Percentiles rank a stretch among this genome's conserved stretches.
Conservation (phyloP, 2,329 filamentous ascomycete genomes). For the Ceratocystis alfenasii region DNA sequence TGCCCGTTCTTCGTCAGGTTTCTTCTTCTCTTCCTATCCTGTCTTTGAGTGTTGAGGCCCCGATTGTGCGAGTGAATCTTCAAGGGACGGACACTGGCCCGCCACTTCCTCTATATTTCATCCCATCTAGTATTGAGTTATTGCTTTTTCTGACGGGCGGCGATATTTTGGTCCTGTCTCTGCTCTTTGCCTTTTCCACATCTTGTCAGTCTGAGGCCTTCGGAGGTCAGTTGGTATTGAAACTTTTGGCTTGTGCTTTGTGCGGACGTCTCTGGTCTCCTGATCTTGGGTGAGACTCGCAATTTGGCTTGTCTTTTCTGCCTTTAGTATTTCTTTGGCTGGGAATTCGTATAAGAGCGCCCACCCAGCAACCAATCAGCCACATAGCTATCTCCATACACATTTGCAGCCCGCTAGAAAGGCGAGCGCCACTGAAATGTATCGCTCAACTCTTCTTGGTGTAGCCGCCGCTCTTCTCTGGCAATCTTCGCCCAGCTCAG, state of each 20-base stretch:
- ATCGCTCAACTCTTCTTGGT: slow-evolving; percentile 5
- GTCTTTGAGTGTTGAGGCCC: too few species aligned
- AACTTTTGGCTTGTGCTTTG: not conserved
- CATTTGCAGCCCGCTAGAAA: not conserved
- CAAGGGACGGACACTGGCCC: not conserved
- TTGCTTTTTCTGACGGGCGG: too few species aligned
- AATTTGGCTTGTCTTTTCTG: too few species aligned
- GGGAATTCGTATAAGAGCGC: not conserved
- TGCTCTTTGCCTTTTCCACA: not conserved
- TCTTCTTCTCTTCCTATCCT: not conserved
- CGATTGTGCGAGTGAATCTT: too few species aligned
- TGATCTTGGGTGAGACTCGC: too few species aligned
- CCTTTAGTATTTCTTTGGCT: too few species aligned
- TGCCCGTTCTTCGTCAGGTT: not conserved
- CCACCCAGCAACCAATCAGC: not conserved
- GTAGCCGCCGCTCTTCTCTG: slow-evolving; percentile 12
- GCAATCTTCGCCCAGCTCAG: slow-evolving; percentile 10
- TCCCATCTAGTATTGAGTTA: not conserved
- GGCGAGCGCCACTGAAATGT: slow-evolving; percentile 5
- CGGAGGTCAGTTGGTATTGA: not conserved
- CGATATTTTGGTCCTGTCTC: too few species aligned
- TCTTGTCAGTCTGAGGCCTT: not conserved
- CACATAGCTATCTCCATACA: not conserved
- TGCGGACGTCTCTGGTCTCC: too few species aligned
- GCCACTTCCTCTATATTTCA: not conserved